A percentile compares a stretch with the other conserved stretches of the same genome.
These are phyloP conservation scores for Alternaria consortialis DNA, from an alignment of 2,329 filamentous ascomycete species.

Conservation along the genomic window DNA sequence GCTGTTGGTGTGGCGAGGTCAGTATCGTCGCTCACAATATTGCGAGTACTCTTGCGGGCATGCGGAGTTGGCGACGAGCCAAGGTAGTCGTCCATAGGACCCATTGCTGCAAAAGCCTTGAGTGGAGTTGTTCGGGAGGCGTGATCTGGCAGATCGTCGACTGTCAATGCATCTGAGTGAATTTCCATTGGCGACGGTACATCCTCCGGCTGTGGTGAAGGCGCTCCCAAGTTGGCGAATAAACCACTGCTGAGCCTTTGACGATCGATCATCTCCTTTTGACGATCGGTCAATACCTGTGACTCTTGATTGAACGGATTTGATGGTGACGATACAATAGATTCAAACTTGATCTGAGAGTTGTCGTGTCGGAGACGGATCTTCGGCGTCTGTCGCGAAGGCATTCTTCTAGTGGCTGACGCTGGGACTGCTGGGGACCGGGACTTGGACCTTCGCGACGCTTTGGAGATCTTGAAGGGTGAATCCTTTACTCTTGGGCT, in stretches of 20 bases:
- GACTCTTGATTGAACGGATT: conserved; percentile 64
- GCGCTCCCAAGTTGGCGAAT: conserved; percentile 68
- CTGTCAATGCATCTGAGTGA: conserved; percentile 39
- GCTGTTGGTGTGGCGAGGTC: conserved; percentile 41
- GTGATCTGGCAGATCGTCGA: conserved; percentile 36
- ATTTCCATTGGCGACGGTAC: conserved; percentile 38
- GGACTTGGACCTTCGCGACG: conserved; percentile 31
- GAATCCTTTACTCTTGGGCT: conserved; percentile 38
- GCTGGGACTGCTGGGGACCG: conserved; percentile 39
- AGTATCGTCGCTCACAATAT: conserved; percentile 38
- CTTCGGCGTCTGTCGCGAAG: conserved; percentile 52
- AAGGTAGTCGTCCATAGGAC: conserved; percentile 47
- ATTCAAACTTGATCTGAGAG: conserved; percentile 80
- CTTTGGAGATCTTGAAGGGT: conserved; percentile 39
- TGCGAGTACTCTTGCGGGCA: conserved; percentile 36
- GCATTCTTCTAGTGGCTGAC: conserved; percentile 28
- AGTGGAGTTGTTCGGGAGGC: conserved; percentile 38
- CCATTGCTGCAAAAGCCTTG: conserved; percentile 36
- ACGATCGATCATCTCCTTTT: conserved; percentile 78
- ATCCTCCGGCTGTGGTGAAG: conserved; percentile 25
- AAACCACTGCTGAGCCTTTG: conserved; percentile 71
- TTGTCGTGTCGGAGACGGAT: conserved; percentile 76
- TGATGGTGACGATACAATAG: conserved; percentile 69
- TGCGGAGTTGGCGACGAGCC: conserved; percentile 51
- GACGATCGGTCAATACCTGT: conserved; percentile 79